These are phyloP conservation scores for Hericium rajendrae DNA, from an alignment of 768 basidiomycete genomes.

Conservation along the genomic window DNA sequence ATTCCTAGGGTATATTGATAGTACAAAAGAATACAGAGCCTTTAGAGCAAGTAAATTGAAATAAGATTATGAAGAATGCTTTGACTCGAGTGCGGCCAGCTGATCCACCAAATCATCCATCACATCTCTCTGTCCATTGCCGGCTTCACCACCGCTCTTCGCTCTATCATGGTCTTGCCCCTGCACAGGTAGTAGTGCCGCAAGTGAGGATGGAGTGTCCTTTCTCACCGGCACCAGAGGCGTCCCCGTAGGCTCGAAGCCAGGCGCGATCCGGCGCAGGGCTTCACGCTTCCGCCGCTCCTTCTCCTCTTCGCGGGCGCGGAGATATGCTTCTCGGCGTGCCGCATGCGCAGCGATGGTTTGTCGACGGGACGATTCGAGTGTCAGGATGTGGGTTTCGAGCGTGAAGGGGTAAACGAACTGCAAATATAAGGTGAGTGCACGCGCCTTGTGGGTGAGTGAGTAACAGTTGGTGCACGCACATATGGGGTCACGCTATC, in stretches of 20 bases:
- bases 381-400: conserved; percentile 72
- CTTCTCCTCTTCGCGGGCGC: conserved; percentile 68
- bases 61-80: neutral
- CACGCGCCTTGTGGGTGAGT: conserved; percentile 1
- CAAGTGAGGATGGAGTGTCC: too few species aligned
- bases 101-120: conserved; percentile 13
- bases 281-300: conserved; percentile 54
- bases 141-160: too few species aligned
- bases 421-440: conserved; percentile 29
- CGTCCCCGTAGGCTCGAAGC: conserved; percentile 41
- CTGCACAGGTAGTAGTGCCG: too few species aligned
- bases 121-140: conserved; percentile 3
- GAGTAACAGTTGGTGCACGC: conserved; percentile 16
- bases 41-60: too few species aligned
- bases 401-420: conserved; percentile 96
- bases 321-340: conserved; percentile 63
- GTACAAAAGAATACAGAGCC: too few species aligned
- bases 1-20: too few species aligned
- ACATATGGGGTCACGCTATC: conserved; percentile 88
- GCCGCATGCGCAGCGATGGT: conserved; percentile 57
- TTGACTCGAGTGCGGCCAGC: conserved; percentile 7
- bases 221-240: conserved; percentile 7
- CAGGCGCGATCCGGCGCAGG: conserved; percentile 71
- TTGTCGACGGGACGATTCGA: conserved; percentile 63
- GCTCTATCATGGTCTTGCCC: neutral